These are phyloP conservation scores for Akanthomyces muscarius DNA, from an alignment of 2,329 filamentous ascomycete species.

Conservation along the genomic window DNA sequence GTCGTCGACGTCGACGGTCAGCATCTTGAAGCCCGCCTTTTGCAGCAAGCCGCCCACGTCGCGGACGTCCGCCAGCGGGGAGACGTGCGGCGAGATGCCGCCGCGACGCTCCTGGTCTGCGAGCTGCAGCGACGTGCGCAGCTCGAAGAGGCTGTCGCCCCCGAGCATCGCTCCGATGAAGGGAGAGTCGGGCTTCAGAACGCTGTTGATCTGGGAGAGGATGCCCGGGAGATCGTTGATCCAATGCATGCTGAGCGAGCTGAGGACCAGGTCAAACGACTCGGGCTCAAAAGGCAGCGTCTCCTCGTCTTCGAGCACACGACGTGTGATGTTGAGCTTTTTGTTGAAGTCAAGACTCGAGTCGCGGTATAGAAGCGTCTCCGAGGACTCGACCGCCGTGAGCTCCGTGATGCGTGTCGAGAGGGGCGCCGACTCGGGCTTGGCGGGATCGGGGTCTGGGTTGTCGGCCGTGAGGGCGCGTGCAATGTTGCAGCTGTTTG, in stretches of 20 bases:
- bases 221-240: conserved; percentile 91
- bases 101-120: conserved; percentile 86
- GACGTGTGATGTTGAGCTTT: conserved; percentile 65
- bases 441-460: conserved; percentile 56
- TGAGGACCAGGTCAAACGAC: conserved; percentile 85
- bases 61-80: conserved; percentile 84
- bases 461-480: conserved; percentile 70
- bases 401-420: conserved; percentile 68
- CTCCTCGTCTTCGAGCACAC: conserved; percentile 72
- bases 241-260: conserved; percentile 90
- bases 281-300: conserved; percentile 69
- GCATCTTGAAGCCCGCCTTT: conserved; percentile 86
- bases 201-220: conserved; percentile 76
- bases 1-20: conserved; percentile 96
- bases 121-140: conserved; percentile 88
- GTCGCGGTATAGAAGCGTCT: conserved; percentile 75
- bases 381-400: conserved; percentile 77
- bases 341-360: conserved; percentile 69
- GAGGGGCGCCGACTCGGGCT: conserved; percentile 61
- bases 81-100: conserved; percentile 88
- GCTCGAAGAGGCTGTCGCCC: conserved; percentile 88
- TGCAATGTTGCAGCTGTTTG: conserved; percentile 93
- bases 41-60: conserved; percentile 86
- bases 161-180: conserved; percentile 97
- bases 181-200: conserved; percentile 84